Evolutionary conservation across 2,329 filamentous ascomycete genomes (phyloP), one percentile per base, ranked within the genome.

Genomic region (Niveomyces coronatus): DNA sequence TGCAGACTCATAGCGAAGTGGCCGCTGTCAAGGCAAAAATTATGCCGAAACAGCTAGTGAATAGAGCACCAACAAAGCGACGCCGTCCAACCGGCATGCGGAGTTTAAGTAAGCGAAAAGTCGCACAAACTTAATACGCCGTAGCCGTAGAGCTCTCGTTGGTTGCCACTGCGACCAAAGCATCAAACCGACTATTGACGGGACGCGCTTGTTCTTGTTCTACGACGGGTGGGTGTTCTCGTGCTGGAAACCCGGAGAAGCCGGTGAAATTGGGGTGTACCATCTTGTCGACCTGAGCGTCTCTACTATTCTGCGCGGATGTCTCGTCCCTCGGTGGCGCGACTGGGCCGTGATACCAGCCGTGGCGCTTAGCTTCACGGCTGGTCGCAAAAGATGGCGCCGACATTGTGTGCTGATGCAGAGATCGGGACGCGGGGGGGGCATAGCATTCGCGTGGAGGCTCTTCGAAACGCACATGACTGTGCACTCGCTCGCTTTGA

Each of bases 331-430:
- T 58, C 11, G 62, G 59, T 3, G 56, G 51, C 1, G 58, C 52
- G 10, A 59, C 52, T 0, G 69, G 68, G 1, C 69, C 69, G 28
- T 84, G 76, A 49, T 85, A 85, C 81, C 82, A 87, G 1, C 71
- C 82, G 42, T 80, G 77, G 3, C 82, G 71, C 52, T 82, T 84
- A 20, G 63, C 64, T 45, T 75, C 76, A 8, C 75, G 68, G 4
- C 73, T 65, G 0, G 72, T 76, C 9, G 68, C 62, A 23, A 71
- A 60, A 0, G 67, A 63, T 1, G 75, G 74, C 2, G 74, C 74
- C 4, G 74, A 79, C 60, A 75, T 67, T 13, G 74, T 76, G 41
- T 79, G 68, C 24, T 77, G 71, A 40, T 76, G 71, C 16, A 62
- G 54, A 29, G 54, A 49, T 30, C 55, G 54, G 7, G 50, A 45